Base-by-base conservation (phyloP, 2,329 filamentous ascomycete genomes). In the Taxawa tesnikishii region DNA sequence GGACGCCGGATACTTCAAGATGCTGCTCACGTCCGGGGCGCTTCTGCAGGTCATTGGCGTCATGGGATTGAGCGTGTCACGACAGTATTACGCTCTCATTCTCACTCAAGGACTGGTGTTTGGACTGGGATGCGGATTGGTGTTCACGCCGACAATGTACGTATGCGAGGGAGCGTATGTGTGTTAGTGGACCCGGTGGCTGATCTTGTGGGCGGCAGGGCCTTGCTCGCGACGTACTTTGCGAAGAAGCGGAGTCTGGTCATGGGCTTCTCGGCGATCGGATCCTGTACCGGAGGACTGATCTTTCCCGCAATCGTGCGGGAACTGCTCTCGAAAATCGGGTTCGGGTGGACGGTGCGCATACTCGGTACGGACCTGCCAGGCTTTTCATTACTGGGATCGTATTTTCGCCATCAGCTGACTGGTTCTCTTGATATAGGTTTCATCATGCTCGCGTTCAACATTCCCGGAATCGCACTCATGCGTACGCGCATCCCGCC, bases 301-400 rank as follows among this genome's bases (percentile, higher is more conserved):
- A 60, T 80, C 3, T 82, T 76, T 45, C 75, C 77, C 0, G 59
- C 70, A 2, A 46, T 66, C 13, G 58, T 61, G 1, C 47, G 57
- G 10, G 65, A 73, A 33, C 53, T 79, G 7, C 53, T 78, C 2
- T 70, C 73, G 0, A 59, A 57, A 11, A 55, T 79, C 4, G 76
- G 76, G 0, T 80, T 78, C 44, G 59, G 61, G 0, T 79, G 75
- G 73, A 75, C 76, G 0, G 64, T 77, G 12, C 60, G 75, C 0
- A 62, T 68, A 2, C n/a, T n/a, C n/a, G n/a, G n/a, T n/a, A n/a
- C n/a, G n/a, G n/a, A n/a, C n/a, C n/a, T n/a, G n/a, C n/a, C n/a
- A n/a, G n/a, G n/a, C n/a, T n/a, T n/a, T n/a, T n/a, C n/a, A n/a
- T n/a, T n/a, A n/a, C n/a, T n/a, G n/a, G n/a, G n/a, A n/a, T n/a